Base-by-base conservation (phyloP, 2,329 filamentous ascomycete genomes). In the Trichoderma breve region DNA sequence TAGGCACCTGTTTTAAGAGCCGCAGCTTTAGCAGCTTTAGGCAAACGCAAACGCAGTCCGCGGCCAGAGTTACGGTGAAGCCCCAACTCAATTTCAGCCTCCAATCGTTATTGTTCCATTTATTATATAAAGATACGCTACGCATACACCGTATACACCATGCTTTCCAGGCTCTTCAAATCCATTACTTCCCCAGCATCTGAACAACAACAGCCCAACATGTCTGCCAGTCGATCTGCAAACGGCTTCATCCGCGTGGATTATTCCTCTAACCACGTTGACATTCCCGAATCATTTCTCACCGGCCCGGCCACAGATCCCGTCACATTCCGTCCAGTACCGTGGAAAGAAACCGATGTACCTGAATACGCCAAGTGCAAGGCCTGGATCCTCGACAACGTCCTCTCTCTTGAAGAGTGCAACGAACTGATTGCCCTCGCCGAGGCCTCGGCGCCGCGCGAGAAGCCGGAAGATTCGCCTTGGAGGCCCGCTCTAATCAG, bases 401-500 rank as follows among this genome's bases (percentile, higher is more conserved):
- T 90, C 32, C 80, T 92, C 69, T 80, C 80, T 0, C 73, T 74
- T 0, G 73, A 73, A 9, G 93, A 95, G 82, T 95, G 92, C 80
- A 77, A 80, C 0, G 77, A 84, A 36, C 83, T 93, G 0, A 74
- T 88, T 5, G 28, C 72, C 12, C 80, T 89, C 6, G 86, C 86
- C 11, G 87, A 90, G 77, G 80, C 86, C 18, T 87, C 86, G 12
- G 86, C 88, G 12, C 73, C 75, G 1, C 24, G n/a, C 70, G 63
- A 2, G 70, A 74, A 8, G n/a, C 73, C 76, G 4, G 74, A 61
- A 1, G 72, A 81, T 76, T 72, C 74, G 6, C 80, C 83, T 1
- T 95, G 93, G 93, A 84, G 86, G 64, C 87, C 89, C 2, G 93
- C 93, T 0, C 85, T 93, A 79, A 85, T 95, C 71, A 92, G 92